Evolutionary conservation across 768 basidiomycete genomes (phyloP), one percentile per base, ranked within the genome.

Genomic region (Leucocoprinus sp.): DNA sequence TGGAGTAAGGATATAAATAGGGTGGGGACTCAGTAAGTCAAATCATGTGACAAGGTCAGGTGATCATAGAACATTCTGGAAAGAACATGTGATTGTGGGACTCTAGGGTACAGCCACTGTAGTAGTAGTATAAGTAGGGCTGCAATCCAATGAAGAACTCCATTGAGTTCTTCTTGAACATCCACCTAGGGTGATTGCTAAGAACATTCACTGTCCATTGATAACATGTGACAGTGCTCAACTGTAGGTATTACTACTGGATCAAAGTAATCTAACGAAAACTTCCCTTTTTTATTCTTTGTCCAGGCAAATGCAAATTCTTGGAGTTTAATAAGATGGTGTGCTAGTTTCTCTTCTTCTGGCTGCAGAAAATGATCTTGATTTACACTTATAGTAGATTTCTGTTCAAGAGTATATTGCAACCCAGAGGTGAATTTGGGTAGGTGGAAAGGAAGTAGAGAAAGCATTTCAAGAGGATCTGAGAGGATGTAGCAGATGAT

Each of bases 241-340:
- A 66, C 50, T 2, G 57, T 57, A 2, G 58, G 60, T 6, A 60
- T 60, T 0, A 49, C 42, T 0, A 60, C 50, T 0, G 57, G 58
- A 6, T 54, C 49, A 31, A 60, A 60, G 36, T 55, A 60, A 4
- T 59, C 56, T 0, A 48, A 43, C 1, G 41, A 48, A 29, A 63
- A 61, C 18, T 45, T 56, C 21, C 60, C 61, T 36, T 55, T 55
- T 33, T 67, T 63, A 1, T 42, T 36, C 34, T 65, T 58, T 15
- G 51, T 37, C 45, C 60, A 65, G 1, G 70, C 63, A 18, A 75
- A 60, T 0, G 55, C 64, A 0, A 47, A 11, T 37, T 69, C 57
- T n/a, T 70, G 62, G 0, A 56, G 27, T 2, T 22, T 40, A 8
- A 71, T 42, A 2, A 70, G 37, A 2, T 65, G 55, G 14, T 63